Evolutionary conservation across 768 basidiomycete genomes (phyloP), one percentile per base, ranked within the genome.

Genomic region (Rhizopogon vesiculosus): DNA sequence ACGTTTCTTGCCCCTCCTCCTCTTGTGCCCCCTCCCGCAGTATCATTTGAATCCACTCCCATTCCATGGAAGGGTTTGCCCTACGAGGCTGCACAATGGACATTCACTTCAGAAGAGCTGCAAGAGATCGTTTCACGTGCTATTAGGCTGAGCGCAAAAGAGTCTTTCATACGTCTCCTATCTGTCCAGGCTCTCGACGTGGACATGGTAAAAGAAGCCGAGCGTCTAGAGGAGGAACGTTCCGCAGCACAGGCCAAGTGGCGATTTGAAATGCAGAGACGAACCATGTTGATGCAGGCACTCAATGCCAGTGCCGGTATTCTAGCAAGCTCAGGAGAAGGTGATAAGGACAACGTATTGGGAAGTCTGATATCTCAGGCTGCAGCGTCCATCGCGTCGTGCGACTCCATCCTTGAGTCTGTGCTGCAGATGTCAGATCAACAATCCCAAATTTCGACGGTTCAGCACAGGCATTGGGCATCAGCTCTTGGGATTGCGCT

Each of bases 401-500:
- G 81, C 56, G 89, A 91, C 66, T 66, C 76, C 44, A 72, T 82
- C 18, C 64, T 84, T 57, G 77, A 78, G 41, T 81, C 85, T 54
- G 72, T 93, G 5, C 65, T 87, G 40, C 74, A 74, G 19, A 76
- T 83, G 42, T 70, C 74, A 4, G 85, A 89, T 63, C 90, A 89
- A 59, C 75, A 83, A 31, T 71, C 77, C 0, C 89, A 91, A 67
- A 78, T 92, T 3, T 69, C 76, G 13, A 74, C 75, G 40, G 60
- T 89, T 41, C 74, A 83, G 9, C 85, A 90, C 55, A 70, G 77
- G 39, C 91, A 92, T 68, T 83, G 80, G 71, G 78, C 87, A 1
- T 88, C 87, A n/a, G 87, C 90, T 16, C 78, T 92, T 10, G 83
- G 85, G 0, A 80, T 93, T 59, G 89, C 87, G 1, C 66, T 93